Conservation (phyloP, 208 protist species). For the Naegleria fowleri region DNA sequence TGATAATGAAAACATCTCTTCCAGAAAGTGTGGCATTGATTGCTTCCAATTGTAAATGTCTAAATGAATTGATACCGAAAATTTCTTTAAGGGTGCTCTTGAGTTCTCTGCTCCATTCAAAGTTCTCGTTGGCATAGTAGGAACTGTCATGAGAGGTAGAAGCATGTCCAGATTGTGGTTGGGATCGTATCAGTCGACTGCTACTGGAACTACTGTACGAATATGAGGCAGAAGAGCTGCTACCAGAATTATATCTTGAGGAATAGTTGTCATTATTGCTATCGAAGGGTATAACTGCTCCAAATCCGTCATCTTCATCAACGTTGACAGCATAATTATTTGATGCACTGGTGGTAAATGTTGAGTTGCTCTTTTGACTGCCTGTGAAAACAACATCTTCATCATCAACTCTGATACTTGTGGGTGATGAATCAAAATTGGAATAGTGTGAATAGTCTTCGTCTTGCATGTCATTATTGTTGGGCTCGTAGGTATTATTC, state of each 20-base stretch:
- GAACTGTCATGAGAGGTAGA: background rate
- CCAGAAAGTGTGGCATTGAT: conserved; percentile 83
- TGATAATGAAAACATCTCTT: conserved; percentile 82
- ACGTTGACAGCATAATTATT: background rate
- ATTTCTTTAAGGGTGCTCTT: background rate
- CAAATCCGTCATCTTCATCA: background rate
- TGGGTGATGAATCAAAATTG: background rate
- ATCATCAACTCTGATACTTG: background rate
- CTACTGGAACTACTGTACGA: background rate
- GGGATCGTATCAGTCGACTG: background rate
- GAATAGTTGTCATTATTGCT: no score
- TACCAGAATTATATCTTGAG: background rate
- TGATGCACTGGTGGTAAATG: background rate
- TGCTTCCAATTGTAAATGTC: conserved; percentile 68
- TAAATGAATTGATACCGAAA: background rate
- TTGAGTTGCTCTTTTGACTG: background rate
- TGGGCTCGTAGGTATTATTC: background rate
- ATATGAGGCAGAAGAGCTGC: background rate
- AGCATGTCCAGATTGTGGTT: no score
- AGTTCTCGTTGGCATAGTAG: background rate
- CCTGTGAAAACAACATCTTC: background rate
- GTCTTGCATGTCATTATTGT: background rate
- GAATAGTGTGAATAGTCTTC: background rate
- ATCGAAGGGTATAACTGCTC: background rate
- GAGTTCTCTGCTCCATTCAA: background rate